Base-by-base conservation (phyloP, 2,329 filamentous ascomycete species). In the Penicillium sp. region DNA sequence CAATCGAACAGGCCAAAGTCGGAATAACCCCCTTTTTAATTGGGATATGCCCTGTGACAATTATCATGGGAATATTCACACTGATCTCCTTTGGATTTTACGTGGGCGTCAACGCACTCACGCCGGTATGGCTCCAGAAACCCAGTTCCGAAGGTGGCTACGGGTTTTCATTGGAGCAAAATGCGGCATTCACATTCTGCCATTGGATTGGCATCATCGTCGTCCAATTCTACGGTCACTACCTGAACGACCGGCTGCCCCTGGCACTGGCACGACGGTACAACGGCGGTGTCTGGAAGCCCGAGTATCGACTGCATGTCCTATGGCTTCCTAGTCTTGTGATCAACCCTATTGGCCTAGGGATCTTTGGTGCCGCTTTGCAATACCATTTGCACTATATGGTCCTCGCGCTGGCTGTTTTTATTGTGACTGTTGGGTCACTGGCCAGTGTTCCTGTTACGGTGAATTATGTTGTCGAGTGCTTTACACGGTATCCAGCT, bases 361-460 rank as follows among this genome's bases (percentile, higher is more conserved):
- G 73, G 1, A 64, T 75, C 21, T 72, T 72, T 33, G 77, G 77
- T 10, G 71, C 72, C 1, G 69, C 68, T 0, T 62, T 79, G n/a
- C 67, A 78, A 56, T 74, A 78, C 50, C 72, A 76, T 52, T 57
- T 75, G 5, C 72, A 76, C 53, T 79, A 72, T 62, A 70, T 72
- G 61, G 69, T 78, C 0, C 68, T 79, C 7, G 76, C 75, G 0
- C 57, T 79, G 19, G 76, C 66, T 0, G 69, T 71, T n/a, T 75
- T 78, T 43, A 57, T 79, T 11, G 68, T 78, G 9, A 75, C 71
- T 4, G 70, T 79, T 41, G 72, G 68, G 0, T 70, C 72, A 0
- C 53, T 76, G 23, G 59, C 60, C 10, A 63, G 60, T 39, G 63
- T 69, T 15, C 65, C 67, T 0, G 63, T 69, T 25, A 63, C 62